Percentiles rank a stretch among this genome's conserved stretches.
phyloP scores from a whole-genome alignment of 768 basidiomycete genomes.

The Udeniomyces megalosporus region DNA sequence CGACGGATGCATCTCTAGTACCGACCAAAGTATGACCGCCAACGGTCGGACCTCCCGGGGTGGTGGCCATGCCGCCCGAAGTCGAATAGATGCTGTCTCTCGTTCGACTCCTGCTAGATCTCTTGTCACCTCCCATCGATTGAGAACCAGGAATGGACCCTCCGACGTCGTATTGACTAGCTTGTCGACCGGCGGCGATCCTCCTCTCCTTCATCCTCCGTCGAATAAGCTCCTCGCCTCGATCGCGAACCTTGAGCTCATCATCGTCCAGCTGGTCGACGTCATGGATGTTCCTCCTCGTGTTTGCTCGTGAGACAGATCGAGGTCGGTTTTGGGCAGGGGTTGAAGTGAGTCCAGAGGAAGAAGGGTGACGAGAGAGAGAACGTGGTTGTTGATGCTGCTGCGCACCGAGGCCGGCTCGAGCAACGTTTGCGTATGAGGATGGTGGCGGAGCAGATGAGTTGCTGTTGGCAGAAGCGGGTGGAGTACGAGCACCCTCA shows the following conservation, averaged over 20 bases:
- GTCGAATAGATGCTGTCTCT: background rate
- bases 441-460: too few species aligned
- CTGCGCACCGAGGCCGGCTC: too few species aligned
- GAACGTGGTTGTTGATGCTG: too few species aligned
- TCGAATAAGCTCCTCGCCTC: conserved; percentile 33
- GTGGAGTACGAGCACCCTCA: too few species aligned
- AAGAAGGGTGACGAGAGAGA: too few species aligned
- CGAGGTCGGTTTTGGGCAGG: background rate
- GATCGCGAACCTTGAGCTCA: conserved; percentile 28
- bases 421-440: too few species aligned
- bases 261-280: conserved; percentile 24
- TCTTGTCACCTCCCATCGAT: background rate
- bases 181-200: background rate
- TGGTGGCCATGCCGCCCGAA: background rate
- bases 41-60: background rate
- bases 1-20: conserved; percentile 3
- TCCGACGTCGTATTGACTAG: background rate
- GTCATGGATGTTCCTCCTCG: background rate
- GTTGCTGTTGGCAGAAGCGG: too few species aligned
- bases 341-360: too few species aligned
- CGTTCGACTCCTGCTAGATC: conserved; percentile 1
- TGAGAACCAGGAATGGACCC: background rate
- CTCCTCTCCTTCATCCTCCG: conserved; percentile 29
- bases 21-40: too few species aligned
- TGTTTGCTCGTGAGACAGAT: background rate